Percentiles rank a stretch among this genome's conserved stretches.
Conservation (phyloP, 2,329 filamentous ascomycete species). For the Cladosporium sp. region DNA sequence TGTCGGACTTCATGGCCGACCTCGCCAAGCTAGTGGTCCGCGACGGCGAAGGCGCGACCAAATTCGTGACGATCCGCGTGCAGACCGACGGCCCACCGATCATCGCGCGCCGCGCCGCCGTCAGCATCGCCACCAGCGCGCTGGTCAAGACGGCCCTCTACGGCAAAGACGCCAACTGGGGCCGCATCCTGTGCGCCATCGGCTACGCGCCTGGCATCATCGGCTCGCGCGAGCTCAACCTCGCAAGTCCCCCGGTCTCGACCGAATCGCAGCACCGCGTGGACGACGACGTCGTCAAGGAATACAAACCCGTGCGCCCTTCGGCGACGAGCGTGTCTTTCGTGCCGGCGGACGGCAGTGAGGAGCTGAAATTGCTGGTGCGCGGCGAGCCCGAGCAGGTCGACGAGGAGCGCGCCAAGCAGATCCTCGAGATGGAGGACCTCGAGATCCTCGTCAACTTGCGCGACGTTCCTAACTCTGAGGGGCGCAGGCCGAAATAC, state of each 20-base stretch:
- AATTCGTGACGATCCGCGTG: conserved; percentile 92
- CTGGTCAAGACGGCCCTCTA: conserved; percentile 97
- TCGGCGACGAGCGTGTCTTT: conserved; percentile 75
- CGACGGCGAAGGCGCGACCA: conserved; percentile 95
- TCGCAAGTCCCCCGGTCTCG: no score
- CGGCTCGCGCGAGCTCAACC: conserved; percentile 24
- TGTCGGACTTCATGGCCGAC: conserved; percentile 75
- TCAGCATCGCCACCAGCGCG: conserved; percentile 83
- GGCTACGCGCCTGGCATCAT: conserved; percentile 69
- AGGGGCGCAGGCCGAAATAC: conserved; percentile 32
- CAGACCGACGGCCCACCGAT: conserved; percentile 15
- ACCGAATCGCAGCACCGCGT: no score
- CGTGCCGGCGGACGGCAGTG: conserved; percentile 69
- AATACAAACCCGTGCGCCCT: conserved; percentile 53
- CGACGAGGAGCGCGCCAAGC: conserved; percentile 69
- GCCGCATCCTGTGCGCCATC: conserved; percentile 89
- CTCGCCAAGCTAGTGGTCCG: conserved; percentile 91
- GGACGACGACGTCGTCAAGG: background rate
- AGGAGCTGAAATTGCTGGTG: conserved; percentile 71
- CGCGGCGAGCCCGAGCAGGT: conserved; percentile 76
- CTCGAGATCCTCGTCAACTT: conserved; percentile 73
- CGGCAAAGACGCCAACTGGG: conserved; percentile 98
- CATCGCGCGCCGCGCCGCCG: conserved; percentile 72
- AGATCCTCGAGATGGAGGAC: conserved; percentile 75
- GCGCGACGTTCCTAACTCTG: conserved; percentile 55